Conservation (phyloP, 495 filamentous ascomycete genomes). For the Podospora appendiculata region DNA sequence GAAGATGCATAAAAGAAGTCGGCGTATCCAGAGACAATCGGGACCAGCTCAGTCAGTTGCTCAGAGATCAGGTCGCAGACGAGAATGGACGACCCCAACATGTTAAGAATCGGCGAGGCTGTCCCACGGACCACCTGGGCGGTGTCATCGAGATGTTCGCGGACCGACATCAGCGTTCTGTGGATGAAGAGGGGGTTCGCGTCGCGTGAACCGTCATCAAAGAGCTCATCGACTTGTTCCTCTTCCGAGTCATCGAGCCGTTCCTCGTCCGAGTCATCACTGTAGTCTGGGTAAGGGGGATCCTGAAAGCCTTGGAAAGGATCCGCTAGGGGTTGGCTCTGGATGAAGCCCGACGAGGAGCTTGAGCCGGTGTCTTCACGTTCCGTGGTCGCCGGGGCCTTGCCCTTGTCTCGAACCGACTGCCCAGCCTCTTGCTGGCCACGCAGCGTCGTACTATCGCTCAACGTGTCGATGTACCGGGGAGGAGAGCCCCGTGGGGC, state of each 20-base stretch:
- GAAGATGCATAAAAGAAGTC: background rate
- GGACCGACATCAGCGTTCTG: conserved; percentile 1
- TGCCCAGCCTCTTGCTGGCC: too few species aligned
- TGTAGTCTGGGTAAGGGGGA: background rate
- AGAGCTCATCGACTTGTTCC: conserved; percentile 1
- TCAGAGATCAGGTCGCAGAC: background rate
- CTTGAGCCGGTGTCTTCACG: background rate
- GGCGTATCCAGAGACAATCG: conserved; percentile 7
- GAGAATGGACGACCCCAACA: background rate
- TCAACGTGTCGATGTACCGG: too few species aligned
- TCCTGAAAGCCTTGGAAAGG: background rate
- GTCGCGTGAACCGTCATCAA: conserved; percentile 5
- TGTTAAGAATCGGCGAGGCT: background rate
- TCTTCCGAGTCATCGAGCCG: background rate
- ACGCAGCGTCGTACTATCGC: too few species aligned
- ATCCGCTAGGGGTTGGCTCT: background rate
- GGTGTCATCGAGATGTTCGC: conserved; percentile 4
- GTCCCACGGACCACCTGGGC: background rate
- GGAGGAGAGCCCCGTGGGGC: too few species aligned
- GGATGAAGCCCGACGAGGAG: too few species aligned
- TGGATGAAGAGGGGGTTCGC: conserved; percentile 1
- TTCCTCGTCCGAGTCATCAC: background rate
- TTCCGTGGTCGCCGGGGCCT: background rate
- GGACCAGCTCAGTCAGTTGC: conserved; percentile 4
- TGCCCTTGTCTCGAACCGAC: background rate